Conservation (phyloP, 2,329 filamentous ascomycete genomes). For the Claviceps monticola region DNA sequence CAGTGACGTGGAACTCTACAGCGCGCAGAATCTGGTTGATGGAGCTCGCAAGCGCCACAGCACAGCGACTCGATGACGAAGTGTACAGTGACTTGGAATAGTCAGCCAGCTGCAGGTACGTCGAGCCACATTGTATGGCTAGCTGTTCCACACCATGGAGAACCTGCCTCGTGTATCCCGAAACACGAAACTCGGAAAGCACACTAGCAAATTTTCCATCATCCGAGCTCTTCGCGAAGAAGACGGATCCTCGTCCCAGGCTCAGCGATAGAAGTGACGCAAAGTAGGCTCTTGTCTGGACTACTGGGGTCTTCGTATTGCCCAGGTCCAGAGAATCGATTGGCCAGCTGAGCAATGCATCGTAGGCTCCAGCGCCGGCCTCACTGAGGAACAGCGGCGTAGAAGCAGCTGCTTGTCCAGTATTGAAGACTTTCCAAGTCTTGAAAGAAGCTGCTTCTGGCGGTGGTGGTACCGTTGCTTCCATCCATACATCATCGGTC, state of each 20-base stretch:
- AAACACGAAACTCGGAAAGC: slow-evolving; percentile 34
- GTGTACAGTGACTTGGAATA: slow-evolving; percentile 35
- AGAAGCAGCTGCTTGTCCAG: slow-evolving; percentile 19
- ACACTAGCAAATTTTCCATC: slow-evolving; percentile 37
- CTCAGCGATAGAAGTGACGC: slow-evolving; percentile 50
- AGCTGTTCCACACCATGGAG: slow-evolving; percentile 31
- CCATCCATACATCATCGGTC: slow-evolving; percentile 32
- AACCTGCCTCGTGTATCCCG: slow-evolving; percentile 39
- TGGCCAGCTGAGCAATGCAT: slow-evolving; percentile 39
- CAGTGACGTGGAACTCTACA: slow-evolving; percentile 34
- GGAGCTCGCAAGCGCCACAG: slow-evolving; percentile 38
- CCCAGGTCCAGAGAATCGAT: slow-evolving; percentile 25
- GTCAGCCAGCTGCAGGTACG: slow-evolving; percentile 28
- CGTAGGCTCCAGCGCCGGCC: slow-evolving; percentile 49
- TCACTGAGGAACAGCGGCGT: slow-evolving; percentile 51
- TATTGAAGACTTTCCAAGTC: slow-evolving; percentile 58
- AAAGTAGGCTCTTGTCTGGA: slow-evolving; percentile 36
- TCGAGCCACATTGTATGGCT: slow-evolving; percentile 34
- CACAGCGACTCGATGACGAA: slow-evolving; percentile 28
- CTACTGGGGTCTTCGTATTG: slow-evolving; percentile 25
- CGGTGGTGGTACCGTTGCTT: slow-evolving; percentile 16
- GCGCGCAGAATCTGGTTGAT: slow-evolving; percentile 33
- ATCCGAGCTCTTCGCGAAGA: slow-evolving; percentile 49
- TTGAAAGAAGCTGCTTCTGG: slow-evolving; percentile 31
- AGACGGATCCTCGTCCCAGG: slow-evolving; percentile 56